These are phyloP conservation scores for Harrya chromipes DNA, from an alignment of 768 basidiomycete species.

Conservation along the genomic window DNA sequence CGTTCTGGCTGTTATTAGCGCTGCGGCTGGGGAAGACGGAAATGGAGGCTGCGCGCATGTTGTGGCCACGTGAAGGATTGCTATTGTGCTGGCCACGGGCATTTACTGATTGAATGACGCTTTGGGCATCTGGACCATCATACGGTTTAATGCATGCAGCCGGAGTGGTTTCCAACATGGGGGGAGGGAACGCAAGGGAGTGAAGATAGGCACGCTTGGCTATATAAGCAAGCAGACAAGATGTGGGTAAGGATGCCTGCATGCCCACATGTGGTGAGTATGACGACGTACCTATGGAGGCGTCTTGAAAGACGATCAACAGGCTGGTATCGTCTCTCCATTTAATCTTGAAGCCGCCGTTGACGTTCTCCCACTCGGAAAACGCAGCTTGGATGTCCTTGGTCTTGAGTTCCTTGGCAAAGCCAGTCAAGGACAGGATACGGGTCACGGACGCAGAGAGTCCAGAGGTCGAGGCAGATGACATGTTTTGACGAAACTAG, in stretches of 20 bases:
- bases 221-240: slow-evolving; percentile 6
- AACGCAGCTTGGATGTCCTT: slow-evolving; percentile 93
- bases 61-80: slow-evolving; percentile 68
- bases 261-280: slow-evolving; percentile 1
- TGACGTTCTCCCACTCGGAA: slow-evolving; percentile 79
- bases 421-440: slow-evolving; percentile 89
- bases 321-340: slow-evolving; percentile 98
- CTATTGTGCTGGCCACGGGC: slow-evolving; percentile 60
- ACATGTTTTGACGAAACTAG: slow-evolving; percentile 41
- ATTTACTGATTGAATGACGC: slow-evolving; percentile 80
- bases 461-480: slow-evolving; percentile 63
- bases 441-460: slow-evolving; percentile 95
- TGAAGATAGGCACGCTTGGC: slow-evolving; percentile 62
- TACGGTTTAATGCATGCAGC: slow-evolving; percentile 80
- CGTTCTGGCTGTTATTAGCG: slow-evolving; percentile 36
- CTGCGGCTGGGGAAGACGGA: slow-evolving; percentile 59
- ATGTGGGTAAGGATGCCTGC: background rate
- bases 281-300: slow-evolving; percentile 72
- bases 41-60: slow-evolving; percentile 63
- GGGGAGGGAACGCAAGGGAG: slow-evolving; percentile 78
- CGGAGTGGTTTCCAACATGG: slow-evolving; percentile 54
- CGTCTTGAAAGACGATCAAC: slow-evolving; percentile 90
- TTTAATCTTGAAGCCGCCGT: slow-evolving; percentile 97
- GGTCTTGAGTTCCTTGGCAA: slow-evolving; percentile 94
- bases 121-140: slow-evolving; percentile 90